Evolutionary conservation across 352 stramenopile species (phyloP).

Genomic region (Plasmopara muralis): DNA sequence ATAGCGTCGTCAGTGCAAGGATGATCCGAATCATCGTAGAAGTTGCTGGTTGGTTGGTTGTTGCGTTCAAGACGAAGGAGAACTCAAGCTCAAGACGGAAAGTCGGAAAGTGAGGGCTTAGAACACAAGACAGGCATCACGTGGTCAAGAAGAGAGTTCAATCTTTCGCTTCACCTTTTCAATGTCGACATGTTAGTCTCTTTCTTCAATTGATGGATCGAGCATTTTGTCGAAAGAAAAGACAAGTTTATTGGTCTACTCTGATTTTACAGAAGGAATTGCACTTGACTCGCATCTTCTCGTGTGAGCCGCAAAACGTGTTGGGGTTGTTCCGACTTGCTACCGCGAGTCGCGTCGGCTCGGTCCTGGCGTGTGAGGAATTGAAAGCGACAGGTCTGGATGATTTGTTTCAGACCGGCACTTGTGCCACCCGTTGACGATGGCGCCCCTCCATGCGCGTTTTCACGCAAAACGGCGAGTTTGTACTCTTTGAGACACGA

Average conservation of each 20-base stretch:
- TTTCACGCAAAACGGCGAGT: slow-evolving; percentile 40
- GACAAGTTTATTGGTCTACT: background rate
- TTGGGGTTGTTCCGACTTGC: slow-evolving; percentile 25
- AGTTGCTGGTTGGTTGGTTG: too few species aligned
- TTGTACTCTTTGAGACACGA: slow-evolving; percentile 83
- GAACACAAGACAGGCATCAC: background rate
- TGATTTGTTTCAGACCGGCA: slow-evolving; percentile 70
- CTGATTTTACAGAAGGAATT: slow-evolving; percentile 51
- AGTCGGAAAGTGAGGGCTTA: background rate
- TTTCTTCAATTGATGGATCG: background rate
- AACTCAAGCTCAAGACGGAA: background rate
- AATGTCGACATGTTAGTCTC: background rate
- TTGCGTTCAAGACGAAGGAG: background rate
- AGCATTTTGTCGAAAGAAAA: background rate
- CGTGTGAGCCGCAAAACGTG: slow-evolving; percentile 63
- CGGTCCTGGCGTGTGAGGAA: slow-evolving; percentile 59
- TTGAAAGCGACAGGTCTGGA: slow-evolving; percentile 80
- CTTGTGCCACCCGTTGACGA: slow-evolving; percentile 51
- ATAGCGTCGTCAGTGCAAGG: background rate
- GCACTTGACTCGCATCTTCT: slow-evolving; percentile 76
- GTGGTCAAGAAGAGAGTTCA: background rate
- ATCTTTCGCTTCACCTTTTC: background rate
- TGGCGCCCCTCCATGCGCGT: slow-evolving; percentile 30
- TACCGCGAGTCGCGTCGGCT: background rate
- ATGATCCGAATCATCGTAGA: too few species aligned